Evolutionary conservation across 108 stramenopile species (phyloP).

Genomic region (Cyclotella baltica): DNA sequence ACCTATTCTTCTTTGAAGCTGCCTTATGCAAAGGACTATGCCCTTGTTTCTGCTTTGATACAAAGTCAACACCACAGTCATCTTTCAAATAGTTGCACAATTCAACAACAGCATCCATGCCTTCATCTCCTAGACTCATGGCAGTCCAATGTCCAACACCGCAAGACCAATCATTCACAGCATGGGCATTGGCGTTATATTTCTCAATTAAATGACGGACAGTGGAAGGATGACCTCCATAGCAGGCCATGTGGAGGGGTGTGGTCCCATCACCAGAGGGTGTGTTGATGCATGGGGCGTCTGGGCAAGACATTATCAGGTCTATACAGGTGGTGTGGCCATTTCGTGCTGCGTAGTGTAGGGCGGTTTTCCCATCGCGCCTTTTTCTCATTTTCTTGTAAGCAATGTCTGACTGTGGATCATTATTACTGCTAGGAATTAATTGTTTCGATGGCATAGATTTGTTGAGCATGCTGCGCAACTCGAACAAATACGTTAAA

Average conservation of each 20-base stretch:
- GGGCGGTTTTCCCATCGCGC: conserved; percentile 88
- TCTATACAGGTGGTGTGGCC: conserved; percentile 66
- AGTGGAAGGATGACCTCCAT: conserved; percentile 71
- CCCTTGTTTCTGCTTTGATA: conserved; percentile 68
- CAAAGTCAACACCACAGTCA: conserved; percentile 56
- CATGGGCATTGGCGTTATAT: conserved; percentile 36
- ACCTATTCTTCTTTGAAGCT: conserved; percentile 65
- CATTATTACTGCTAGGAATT: not conserved
- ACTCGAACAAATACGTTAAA: conserved; percentile 62
- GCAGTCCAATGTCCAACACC: conserved; percentile 74
- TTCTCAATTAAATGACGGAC: conserved; percentile 63
- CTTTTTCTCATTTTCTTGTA: conserved; percentile 59
- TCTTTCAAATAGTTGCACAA: conserved; percentile 63
- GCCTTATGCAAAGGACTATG: conserved; percentile 87
- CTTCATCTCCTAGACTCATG: conserved; percentile 63
- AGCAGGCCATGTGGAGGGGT: conserved; percentile 86
- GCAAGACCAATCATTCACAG: conserved; percentile 79
- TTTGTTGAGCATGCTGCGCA: conserved; percentile 31
- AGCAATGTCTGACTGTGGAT: not conserved
- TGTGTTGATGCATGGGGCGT: conserved; percentile 40
- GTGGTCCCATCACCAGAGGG: conserved; percentile 85
- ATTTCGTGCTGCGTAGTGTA: conserved; percentile 89
- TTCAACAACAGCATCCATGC: conserved; percentile 41
- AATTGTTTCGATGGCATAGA: not conserved
- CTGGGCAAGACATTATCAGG: conserved; percentile 44